These are phyloP conservation scores for Hypericum perforatum DNA, from an alignment of 345 rosid genomes.

Conservation along the genomic window DNA sequence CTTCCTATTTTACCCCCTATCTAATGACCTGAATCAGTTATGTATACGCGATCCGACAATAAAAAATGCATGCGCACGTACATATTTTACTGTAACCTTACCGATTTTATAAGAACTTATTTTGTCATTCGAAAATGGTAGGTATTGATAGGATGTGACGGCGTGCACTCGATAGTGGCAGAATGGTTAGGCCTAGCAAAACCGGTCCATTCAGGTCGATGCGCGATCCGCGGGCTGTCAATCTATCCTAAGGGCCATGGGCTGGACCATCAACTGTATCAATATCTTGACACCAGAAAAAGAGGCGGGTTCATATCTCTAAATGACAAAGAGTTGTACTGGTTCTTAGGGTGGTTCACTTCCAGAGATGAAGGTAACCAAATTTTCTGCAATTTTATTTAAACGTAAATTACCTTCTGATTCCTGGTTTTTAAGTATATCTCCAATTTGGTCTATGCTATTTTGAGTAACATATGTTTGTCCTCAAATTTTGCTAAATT, in stretches of 20 bases:
- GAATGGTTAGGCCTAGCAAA: conserved; percentile 24
- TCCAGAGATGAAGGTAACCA: background rate
- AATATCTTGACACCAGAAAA: conserved; percentile 20
- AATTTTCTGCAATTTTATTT: background rate
- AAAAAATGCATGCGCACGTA: too few relatives aligned
- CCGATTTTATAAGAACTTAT: too few relatives aligned
- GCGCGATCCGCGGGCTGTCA: conserved; percentile 23
- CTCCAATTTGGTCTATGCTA: too few relatives aligned
- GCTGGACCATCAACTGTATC: conserved; percentile 4
- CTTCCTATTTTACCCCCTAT: too few relatives aligned
- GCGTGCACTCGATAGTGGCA: conserved; percentile 28
- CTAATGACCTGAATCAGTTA: too few relatives aligned
- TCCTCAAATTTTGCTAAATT: too few relatives aligned
- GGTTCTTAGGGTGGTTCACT: conserved; percentile 21
- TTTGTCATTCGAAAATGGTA: background rate
- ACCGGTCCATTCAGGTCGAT: conserved; percentile 22
- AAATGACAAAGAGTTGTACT: conserved; percentile 24
- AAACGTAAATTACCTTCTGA: too few relatives aligned
- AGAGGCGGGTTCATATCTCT: conserved; percentile 24
- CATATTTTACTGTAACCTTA: too few relatives aligned
- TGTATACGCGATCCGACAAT: too few relatives aligned
- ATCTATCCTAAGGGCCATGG: conserved; percentile 30
- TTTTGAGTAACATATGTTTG: too few relatives aligned
- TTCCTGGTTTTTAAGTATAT: too few relatives aligned
- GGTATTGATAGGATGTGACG: conserved; percentile 37